Evolutionary conservation across 345 rosid genomes (phyloP), one percentile per base, ranked within the genome.

Genomic region (Brassica juncea): DNA sequence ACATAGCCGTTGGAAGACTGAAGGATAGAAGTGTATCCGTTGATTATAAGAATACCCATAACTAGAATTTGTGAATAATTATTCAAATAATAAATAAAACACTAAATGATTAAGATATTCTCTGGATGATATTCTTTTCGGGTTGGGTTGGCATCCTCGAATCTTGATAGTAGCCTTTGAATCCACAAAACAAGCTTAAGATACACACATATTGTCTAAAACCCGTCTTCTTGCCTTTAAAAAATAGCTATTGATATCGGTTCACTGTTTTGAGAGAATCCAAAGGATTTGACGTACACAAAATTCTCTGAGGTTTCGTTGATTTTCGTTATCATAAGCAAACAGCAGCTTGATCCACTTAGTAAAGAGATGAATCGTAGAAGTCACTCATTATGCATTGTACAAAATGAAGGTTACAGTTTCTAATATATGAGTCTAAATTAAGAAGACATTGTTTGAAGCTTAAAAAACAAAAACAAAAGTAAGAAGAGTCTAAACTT

Each of bases 1-100:
- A 78, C 30, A 44, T 67, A 79, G 64, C 82, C 73, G 69, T 79
- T 79, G 37, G 8, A 62, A 47, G 27, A 47, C 63, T 47, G 68
- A n/a, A n/a, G n/a, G n/a, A n/a, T n/a, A n/a, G n/a, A n/a, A n/a
- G n/a, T n/a, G n/a, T n/a, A n/a, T n/a, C n/a, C n/a, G n/a, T n/a
- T n/a, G n/a, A n/a, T n/a, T n/a, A n/a, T n/a, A n/a, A n/a, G n/a
- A n/a, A n/a, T n/a, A n/a, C n/a, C n/a, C n/a, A n/a, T n/a, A n/a
- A n/a, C n/a, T n/a, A n/a, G n/a, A n/a, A n/a, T n/a, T n/a, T n/a
- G n/a, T n/a, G n/a, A n/a, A n/a, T n/a, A n/a, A n/a, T n/a, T n/a
- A n/a, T n/a, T n/a, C n/a, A n/a, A n/a, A n/a, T n/a, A n/a, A n/a
- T n/a, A n/a, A n/a, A n/a, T n/a, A n/a, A n/a, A n/a, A n/a, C n/a